These are phyloP conservation scores for Penicillium hesseltinei DNA, from an alignment of 2,329 filamentous ascomycete species.

Conservation along the genomic window DNA sequence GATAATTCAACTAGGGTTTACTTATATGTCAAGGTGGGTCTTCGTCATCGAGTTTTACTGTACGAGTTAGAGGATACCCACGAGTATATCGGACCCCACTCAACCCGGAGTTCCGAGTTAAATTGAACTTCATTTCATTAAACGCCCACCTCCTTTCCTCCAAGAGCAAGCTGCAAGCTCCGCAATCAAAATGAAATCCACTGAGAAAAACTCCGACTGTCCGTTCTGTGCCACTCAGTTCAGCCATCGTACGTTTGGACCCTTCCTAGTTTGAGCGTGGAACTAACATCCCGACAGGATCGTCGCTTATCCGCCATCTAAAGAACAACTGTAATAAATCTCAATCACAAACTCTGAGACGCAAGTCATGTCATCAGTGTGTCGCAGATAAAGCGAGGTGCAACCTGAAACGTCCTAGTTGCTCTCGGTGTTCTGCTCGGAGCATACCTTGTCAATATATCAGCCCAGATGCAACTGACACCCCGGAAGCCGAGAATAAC, in stretches of 20 bases:
- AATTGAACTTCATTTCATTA: neutral
- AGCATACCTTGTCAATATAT: neutral
- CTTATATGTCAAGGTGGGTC: neutral
- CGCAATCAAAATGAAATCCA: neutral
- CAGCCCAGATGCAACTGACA: neutral
- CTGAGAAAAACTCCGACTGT: neutral
- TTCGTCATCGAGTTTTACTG: too few species aligned
- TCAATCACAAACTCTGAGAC: neutral
- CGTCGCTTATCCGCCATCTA: constrained; percentile 8
- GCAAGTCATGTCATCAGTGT: constrained; percentile 6
- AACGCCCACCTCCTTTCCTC: neutral
- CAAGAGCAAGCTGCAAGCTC: neutral
- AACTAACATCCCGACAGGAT: neutral
- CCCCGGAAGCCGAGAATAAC: neutral
- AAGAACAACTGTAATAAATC: constrained; percentile 6
- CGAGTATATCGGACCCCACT: neutral
- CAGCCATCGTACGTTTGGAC: neutral
- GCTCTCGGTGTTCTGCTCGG: constrained; percentile 1
- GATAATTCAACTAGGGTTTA: neutral
- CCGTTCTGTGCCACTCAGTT: neutral
- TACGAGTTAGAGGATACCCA: too few species aligned
- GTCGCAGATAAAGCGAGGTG: neutral
- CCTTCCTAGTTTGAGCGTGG: neutral
- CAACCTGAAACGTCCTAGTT: constrained; percentile 1
- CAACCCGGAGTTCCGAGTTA: constrained; percentile 8